Evolutionary conservation across 768 basidiomycete genomes (phyloP).

Genomic region (Heimioporus sp.): DNA sequence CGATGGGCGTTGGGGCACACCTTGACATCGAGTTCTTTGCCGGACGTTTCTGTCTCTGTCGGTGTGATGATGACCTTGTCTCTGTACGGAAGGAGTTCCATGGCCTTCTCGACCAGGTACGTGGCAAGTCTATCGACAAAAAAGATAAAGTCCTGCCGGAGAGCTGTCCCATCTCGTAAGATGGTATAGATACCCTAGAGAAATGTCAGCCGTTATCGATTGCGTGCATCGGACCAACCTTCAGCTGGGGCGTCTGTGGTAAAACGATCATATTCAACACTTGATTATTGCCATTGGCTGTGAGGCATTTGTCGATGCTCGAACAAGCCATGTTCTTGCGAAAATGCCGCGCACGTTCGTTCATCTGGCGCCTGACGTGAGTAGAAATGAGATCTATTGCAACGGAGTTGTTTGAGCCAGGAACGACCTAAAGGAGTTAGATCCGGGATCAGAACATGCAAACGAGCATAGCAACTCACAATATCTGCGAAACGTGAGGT

Average conservation of each 20-base stretch:
- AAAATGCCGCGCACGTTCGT: conserved; percentile 73
- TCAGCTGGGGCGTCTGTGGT: conserved; percentile 76
- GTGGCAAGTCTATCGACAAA: conserved; percentile 87
- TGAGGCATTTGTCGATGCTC: conserved; percentile 35
- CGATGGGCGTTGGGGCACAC: conserved; percentile 33
- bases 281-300: conserved; percentile 37
- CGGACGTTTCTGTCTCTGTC: conserved; percentile 49
- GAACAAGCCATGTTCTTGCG: conserved; percentile 68
- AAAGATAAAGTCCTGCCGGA: conserved; percentile 88
- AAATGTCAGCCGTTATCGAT: neutral
- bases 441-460: neutral
- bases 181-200: conserved; percentile 86
- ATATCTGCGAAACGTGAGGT: conserved; percentile 88
- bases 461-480: conserved; percentile 37
- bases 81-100: conserved; percentile 77
- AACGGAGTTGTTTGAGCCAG: conserved; percentile 83
- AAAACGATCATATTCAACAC: conserved; percentile 62
- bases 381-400: conserved; percentile 93
- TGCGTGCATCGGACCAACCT: conserved; percentile 42
- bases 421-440: conserved; percentile 74
- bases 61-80: conserved; percentile 67
- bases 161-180: conserved; percentile 68
- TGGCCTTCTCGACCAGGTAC: conserved; percentile 77
- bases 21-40: conserved; percentile 60
- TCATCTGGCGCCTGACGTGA: conserved; percentile 82